Conservation (phyloP, 495 filamentous ascomycete species). For the Aspergillus asperescens region DNA sequence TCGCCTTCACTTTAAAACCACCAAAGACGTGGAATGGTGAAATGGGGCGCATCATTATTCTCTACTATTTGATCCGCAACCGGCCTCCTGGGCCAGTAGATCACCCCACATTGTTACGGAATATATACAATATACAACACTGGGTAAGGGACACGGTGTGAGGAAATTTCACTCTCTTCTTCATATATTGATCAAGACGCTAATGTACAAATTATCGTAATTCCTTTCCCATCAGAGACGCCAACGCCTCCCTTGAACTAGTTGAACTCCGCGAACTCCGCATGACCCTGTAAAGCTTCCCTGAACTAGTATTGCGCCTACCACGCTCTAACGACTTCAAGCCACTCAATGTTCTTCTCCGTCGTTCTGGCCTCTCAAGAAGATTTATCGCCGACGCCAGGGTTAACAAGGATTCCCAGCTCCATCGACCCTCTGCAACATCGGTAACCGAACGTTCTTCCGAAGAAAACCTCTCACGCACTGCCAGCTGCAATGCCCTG, state of each 20-base stretch:
- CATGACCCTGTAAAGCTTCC: slow-evolving; percentile 28
- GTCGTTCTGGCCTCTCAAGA: slow-evolving; percentile 35
- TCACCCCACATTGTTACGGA: too few species aligned
- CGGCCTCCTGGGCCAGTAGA: too few species aligned
- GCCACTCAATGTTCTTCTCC: slow-evolving; percentile 23
- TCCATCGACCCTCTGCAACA: slow-evolving; percentile 32
- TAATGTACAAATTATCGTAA: slow-evolving; percentile 30
- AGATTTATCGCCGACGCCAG: slow-evolving; percentile 45
- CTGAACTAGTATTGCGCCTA: slow-evolving; percentile 37
- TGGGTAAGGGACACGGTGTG: too few species aligned
- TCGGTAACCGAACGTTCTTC: slow-evolving; percentile 27
- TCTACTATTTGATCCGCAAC: too few species aligned
- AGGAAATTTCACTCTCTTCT: neutral
- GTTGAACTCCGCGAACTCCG: slow-evolving; percentile 43
- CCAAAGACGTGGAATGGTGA: too few species aligned
- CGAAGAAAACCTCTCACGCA: slow-evolving; percentile 37
- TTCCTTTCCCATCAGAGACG: slow-evolving; percentile 36
- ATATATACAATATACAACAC: too few species aligned
- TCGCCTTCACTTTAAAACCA: too few species aligned
- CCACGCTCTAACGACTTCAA: slow-evolving; percentile 26
- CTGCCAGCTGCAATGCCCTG: slow-evolving; percentile 68
- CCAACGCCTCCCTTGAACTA: slow-evolving; percentile 26
- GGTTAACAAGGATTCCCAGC: slow-evolving; percentile 44
- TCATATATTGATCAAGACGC: neutral
- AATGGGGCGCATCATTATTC: too few species aligned